Base-by-base conservation (phyloP, 176 grass and related monocot genomes). In the Rhynchospora pubera region DNA sequence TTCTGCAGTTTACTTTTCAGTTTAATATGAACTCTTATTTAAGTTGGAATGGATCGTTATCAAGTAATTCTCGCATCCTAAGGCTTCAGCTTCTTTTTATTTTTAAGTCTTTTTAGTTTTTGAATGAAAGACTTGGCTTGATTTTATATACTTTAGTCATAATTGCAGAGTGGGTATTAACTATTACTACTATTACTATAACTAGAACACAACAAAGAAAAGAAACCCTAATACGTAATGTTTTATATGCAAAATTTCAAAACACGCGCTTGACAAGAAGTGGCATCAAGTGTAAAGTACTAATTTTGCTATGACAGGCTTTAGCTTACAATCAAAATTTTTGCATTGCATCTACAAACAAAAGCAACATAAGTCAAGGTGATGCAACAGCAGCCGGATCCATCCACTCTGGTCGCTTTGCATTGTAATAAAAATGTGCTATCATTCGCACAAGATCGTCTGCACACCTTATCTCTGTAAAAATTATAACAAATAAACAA, bases 341-440 rank as follows among this genome's bases (percentile, higher is more conserved):
- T 55, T 53, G 12, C 48, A 76, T 55, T 53, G 4, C 23, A 76
- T 53, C 19, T 66, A 64, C 56, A 23, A 64, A 65, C 22, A 65
- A 82, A 51, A 34, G 8, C 12, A 82, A 46, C 24, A 45, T 64
- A 82, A 9, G 12, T 82, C 21, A 19, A 65, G 79, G 26, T 77
- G 86, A 65, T 81, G 88, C 83, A 83, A 89, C 32, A 11, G 66
- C 82, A 82, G 87, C 74, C 26, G 94, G 65, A 86, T 97, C 86
- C 59, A 99, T 77, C n/a, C 84, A 99, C 5, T 82, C 79, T 79
- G 96, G 96, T 79, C 87, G 91, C 83, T 91, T 99, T 84, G 92
- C 96, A 62, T 99, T 99, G 77, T 99, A 95, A 82, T 99, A 95
- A 51, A 99, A 95, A 92, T 90, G 87, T 18, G 89, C 85, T 47